These are phyloP conservation scores for Penicillium sp. DNA, from an alignment of 2,329 filamentous ascomycete genomes.

Conservation along the genomic window DNA sequence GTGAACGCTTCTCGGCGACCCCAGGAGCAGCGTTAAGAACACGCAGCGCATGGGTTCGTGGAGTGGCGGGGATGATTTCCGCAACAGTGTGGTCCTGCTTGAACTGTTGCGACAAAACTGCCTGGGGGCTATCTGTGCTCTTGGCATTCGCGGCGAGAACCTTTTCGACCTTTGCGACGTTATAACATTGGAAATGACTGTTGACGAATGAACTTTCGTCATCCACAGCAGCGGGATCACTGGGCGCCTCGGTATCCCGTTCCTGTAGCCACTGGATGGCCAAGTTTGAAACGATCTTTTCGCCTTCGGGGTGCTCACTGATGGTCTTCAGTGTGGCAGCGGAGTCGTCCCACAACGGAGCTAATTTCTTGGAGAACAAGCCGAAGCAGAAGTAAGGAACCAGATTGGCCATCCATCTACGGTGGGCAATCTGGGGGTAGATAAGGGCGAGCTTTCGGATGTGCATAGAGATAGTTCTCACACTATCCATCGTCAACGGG, in stretches of 20 bases:
- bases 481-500: conserved; percentile 73
- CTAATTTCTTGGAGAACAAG: conserved; percentile 79
- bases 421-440: conserved; percentile 62
- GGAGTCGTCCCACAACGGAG: conserved; percentile 85
- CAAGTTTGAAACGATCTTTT: conserved; percentile 69
- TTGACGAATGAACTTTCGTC: conserved; percentile 25
- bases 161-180: conserved; percentile 62
- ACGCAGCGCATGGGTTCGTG: conserved; percentile 76
- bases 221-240: conserved; percentile 27
- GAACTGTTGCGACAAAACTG: conserved; percentile 65
- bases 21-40: conserved; percentile 72
- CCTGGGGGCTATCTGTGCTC: conserved; percentile 55
- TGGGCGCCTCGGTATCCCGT: conserved; percentile 24
- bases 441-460: conserved; percentile 71
- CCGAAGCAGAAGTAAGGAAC: conserved; percentile 86
- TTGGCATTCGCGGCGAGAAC: conserved; percentile 55
- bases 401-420: conserved; percentile 68
- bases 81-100: conserved; percentile 58
- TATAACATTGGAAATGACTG: conserved; percentile 77
- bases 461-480: conserved; percentile 78
- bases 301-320: conserved; percentile 67
- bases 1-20: conserved; percentile 82
- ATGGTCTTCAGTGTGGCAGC: conserved; percentile 75
- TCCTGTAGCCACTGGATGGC: conserved; percentile 74
- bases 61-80: conserved; percentile 44